Base-by-base conservation (phyloP, 2,329 filamentous ascomycete species). In the Lasiodiplodia sp. region DNA sequence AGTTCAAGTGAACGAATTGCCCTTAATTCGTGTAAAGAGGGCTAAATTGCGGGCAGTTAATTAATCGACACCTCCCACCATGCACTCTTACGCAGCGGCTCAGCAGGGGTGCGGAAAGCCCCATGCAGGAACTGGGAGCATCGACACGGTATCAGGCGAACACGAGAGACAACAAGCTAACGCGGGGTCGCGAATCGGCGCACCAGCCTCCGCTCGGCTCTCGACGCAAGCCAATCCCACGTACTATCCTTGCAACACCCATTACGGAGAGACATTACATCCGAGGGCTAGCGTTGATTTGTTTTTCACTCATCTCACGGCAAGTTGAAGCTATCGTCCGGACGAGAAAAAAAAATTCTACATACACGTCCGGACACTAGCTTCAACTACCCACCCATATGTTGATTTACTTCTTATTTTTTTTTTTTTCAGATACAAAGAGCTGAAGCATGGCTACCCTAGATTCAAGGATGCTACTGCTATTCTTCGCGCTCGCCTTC, bases 101-200 rank as follows among this genome's bases (percentile, higher is more conserved):
- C 31, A 34, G 31, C 31, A 47, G 44, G 44, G 44, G n/a, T 47
- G 14, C n/a, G 18, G 18, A 21, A 47, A 11, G n/a, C 44, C 44
- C 16, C 44, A 51, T 28, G 16, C 40, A 25, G 18, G 53, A 56
- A 51, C 40, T 18, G 21, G 47, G 23, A 18, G 49, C 11, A 21
- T 21, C 40, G 40, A 44, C 31, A 49, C 40, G 58, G 58, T n/a
- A 63, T 63, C 58, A 51, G 58, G 58, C 58, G 40, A n/a, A 63
- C 58, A 63, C 23, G 58, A 63, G 58, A 53, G 51, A 37, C 34
- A 18, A 40, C 31, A n/a, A 62, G 23, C 58, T 62, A 21, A 37
- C 25, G 40, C 58, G 40, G 40, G 38, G 37, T 62, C 21, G 21
- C 56, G 40, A 57, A 44, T 62, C 40, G 47, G 40, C 23, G 58